A percentile compares a stretch with the other conserved stretches of the same genome.
Conservation (phyloP, 169 alveolate genomes). For the Plasmodium fragile region DNA sequence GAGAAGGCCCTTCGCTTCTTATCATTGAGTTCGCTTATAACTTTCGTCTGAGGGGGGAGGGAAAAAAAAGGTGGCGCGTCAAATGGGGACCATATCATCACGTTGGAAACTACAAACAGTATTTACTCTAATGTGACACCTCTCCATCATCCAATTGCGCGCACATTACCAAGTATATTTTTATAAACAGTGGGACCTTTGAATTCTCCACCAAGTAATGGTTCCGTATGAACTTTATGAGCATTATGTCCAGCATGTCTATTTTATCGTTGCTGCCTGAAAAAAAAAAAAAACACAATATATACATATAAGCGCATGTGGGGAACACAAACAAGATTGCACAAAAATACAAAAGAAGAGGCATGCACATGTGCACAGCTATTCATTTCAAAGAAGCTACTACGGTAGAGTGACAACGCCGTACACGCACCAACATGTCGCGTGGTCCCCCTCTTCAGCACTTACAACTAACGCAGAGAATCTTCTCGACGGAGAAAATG, state of each 20-base stretch:
- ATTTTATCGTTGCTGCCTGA: conserved; percentile 65
- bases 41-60: conserved; percentile 30
- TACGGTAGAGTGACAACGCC: not conserved
- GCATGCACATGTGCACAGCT: not conserved
- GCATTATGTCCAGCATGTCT: conserved; percentile 73
- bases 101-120: not conserved
- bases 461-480: conserved; percentile 57
- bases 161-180: conserved; percentile 63
- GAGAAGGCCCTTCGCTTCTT: conserved; percentile 69
- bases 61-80: not conserved
- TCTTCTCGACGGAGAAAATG: conserved; percentile 49
- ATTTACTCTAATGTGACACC: not conserved
- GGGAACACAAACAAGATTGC: not conserved
- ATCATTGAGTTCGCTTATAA: conserved; percentile 74
- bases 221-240: conserved; percentile 59
- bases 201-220: conserved; percentile 43
- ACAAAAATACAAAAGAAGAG: not conserved
- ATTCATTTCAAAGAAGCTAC: not conserved
- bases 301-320: not conserved
- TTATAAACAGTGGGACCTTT: conserved; percentile 40
- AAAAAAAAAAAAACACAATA: not conserved
- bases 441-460: not conserved
- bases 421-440: not conserved
- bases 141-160: not conserved
- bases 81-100: not conserved